These are phyloP conservation scores for Hemisphaericaspora xylanilytica DNA, from an alignment of 1,139 yeast species.

Conservation along the genomic window DNA sequence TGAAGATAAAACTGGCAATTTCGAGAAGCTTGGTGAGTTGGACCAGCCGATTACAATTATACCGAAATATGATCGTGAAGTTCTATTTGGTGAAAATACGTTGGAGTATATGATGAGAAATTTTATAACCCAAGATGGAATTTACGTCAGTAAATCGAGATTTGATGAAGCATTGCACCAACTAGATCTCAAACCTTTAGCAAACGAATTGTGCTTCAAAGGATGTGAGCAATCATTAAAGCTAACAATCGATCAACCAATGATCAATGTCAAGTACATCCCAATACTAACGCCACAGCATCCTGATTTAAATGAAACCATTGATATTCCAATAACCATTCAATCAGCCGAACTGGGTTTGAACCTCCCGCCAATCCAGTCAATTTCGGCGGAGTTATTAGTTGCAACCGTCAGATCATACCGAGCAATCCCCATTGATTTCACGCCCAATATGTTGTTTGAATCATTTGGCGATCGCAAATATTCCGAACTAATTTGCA, in stretches of 20 bases:
- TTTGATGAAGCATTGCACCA: conserved; percentile 5
- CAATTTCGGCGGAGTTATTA: conserved; percentile 28
- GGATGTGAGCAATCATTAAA: not conserved
- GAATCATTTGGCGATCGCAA: conserved; percentile 19
- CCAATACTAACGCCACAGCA: conserved; percentile 1
- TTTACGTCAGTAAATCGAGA: conserved; percentile 6
- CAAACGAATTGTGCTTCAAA: not conserved
- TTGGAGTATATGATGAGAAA: conserved; percentile 1
- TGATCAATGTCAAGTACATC: conserved; percentile 4
- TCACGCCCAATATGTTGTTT: conserved; percentile 36
- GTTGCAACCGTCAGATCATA: conserved; percentile 31
- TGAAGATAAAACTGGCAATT: not conserved
- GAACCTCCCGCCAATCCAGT: conserved; percentile 18
- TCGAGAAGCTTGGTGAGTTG: conserved; percentile 4
- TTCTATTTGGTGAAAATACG: not conserved
- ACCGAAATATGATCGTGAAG: conserved; percentile 1
- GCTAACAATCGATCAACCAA: conserved; percentile 3
- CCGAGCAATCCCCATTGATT: conserved; percentile 35
- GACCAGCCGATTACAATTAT: conserved; percentile 3
- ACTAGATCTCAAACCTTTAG: conserved; percentile 4
- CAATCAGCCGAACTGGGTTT: not conserved
- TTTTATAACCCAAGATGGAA: conserved; percentile 1
- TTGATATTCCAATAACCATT: conserved; percentile 4
- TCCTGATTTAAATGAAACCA: conserved; percentile 2
- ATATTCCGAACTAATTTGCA: conserved; percentile 20